phyloP scores from a whole-genome alignment of 495 filamentous ascomycete genomes.

The Xylaria grammica region DNA sequence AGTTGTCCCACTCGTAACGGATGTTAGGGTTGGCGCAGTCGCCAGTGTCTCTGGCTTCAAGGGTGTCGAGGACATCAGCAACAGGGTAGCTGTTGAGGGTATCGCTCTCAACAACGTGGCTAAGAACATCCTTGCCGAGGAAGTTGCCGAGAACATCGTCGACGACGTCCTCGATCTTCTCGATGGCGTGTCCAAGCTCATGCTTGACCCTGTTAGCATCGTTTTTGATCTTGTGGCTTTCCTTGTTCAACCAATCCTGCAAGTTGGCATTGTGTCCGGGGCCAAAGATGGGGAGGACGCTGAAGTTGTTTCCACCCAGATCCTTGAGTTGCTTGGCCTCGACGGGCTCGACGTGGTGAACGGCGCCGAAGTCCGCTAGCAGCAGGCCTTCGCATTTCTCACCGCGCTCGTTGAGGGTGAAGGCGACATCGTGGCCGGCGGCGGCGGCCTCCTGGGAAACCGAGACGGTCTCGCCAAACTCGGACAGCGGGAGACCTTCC shows the following conservation, averaged over 20 bases:
- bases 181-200: neutral
- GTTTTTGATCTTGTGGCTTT: neutral
- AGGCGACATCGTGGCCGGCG: slow-evolving; percentile 11
- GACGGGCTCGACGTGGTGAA: slow-evolving; percentile 30
- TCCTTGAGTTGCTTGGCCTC: slow-evolving; percentile 29
- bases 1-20: slow-evolving; percentile 43
- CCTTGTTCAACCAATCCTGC: slow-evolving; percentile 4
- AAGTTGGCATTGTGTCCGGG: slow-evolving; percentile 17
- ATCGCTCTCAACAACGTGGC: too few relatives aligned
- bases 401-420: slow-evolving; percentile 1
- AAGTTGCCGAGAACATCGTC: neutral
- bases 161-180: neutral
- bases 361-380: slow-evolving; percentile 26
- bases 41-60: slow-evolving; percentile 10
- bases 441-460: slow-evolving; percentile 35
- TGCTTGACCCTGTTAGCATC: neutral
- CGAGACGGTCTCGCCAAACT: slow-evolving; percentile 24
- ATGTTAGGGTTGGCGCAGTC: slow-evolving; percentile 38
- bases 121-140: neutral
- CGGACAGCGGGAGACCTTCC: slow-evolving; percentile 28
- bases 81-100: too few relatives aligned
- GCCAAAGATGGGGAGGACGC: slow-evolving; percentile 31
- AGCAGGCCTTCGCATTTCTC: slow-evolving; percentile 26
- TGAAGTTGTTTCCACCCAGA: slow-evolving; percentile 36
- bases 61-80: neutral